Evolutionary conservation across 805 yeast species (phyloP), one percentile per base, ranked within the genome.

Genomic region (Kodamaea laetipori): DNA sequence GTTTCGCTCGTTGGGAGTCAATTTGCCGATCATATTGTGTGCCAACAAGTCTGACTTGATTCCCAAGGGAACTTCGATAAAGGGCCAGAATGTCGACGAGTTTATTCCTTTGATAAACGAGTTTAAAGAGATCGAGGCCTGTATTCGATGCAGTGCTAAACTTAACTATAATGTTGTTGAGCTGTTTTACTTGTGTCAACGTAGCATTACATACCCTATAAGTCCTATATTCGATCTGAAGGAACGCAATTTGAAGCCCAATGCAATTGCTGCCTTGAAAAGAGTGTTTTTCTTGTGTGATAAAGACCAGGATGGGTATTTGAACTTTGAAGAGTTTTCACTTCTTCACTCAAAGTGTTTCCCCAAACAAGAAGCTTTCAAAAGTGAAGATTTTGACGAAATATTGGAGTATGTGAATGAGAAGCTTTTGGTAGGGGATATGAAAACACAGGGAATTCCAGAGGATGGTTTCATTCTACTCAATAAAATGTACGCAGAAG

Each of bases 161-260:
- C 78, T 77, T n/a, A 84, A 82, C 50, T 76, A 81, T 53, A 90
- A 94, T 59, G 90, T 92, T 10, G 90, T 84, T 50, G 97, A 92
- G 60, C 90, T 94, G 1, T 90, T 90, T 53, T 94, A 94, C 61
- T 69, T 94, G 11, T 94, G 99, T 56, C 96, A 90, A 60, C 66
- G 97, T 38, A 92, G 98, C 0, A 90, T 92, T 0, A 85, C 92
- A 0, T 90, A 87, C 61, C 99, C 99, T 0, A 77, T 94, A 7
- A 82, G 97, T 0, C 99, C 99, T 0, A 63, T 94, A 18, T 94
- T 84, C 56, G 98, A 94, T 60, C 82, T 96, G n/a, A 88, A 90
- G 54, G 89, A 86, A 47, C 92, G 94, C 1, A 77, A 72, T 37
- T 67, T 94, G 53, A 92, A 90, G 55, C 89, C 90, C 0, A 72